These are phyloP conservation scores for Cornus controversa DNA, from an alignment of 148 eudicot species.

Conservation along the genomic window DNA sequence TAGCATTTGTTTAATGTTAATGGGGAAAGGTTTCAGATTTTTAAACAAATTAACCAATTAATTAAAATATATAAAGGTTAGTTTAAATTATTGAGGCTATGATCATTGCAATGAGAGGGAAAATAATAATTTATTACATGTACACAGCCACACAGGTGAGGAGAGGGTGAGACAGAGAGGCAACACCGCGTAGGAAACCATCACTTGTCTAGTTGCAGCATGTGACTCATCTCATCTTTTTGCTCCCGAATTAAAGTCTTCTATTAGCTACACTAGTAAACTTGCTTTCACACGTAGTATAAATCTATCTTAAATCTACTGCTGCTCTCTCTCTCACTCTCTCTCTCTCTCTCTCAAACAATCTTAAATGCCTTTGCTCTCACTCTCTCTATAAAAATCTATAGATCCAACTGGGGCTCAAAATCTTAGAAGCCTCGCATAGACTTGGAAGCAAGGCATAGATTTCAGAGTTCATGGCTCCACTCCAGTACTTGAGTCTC, in stretches of 20 bases:
- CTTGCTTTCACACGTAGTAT: not conserved
- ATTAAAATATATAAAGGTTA: too few species aligned
- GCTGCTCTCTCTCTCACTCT: constrained; percentile 1
- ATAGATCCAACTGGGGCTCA: constrained; percentile 25
- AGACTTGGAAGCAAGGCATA: not conserved
- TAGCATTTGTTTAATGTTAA: too few species aligned
- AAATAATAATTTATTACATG: too few species aligned
- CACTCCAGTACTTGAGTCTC: constrained; percentile 33
- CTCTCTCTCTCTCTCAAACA: too few species aligned
- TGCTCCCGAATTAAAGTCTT: constrained; percentile 1
- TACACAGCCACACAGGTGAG: not conserved
- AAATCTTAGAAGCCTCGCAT: constrained; percentile 5
- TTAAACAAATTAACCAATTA: too few species aligned
- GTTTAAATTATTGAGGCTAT: not conserved
- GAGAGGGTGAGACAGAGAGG: not conserved
- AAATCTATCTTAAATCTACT: not conserved
- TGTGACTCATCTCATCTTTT: not conserved
- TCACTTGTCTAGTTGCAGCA: not conserved
- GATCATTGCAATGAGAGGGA: not conserved
- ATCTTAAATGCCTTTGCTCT: not conserved
- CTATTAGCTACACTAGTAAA: too few species aligned
- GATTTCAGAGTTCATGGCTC: constrained; percentile 43
- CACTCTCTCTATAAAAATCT: constrained; percentile 8
- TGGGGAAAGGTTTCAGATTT: not conserved
- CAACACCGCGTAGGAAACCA: constrained; percentile 13